These are phyloP conservation scores for Detonula confervacea DNA, from an alignment of 352 stramenopile genomes.

Conservation along the genomic window DNA sequence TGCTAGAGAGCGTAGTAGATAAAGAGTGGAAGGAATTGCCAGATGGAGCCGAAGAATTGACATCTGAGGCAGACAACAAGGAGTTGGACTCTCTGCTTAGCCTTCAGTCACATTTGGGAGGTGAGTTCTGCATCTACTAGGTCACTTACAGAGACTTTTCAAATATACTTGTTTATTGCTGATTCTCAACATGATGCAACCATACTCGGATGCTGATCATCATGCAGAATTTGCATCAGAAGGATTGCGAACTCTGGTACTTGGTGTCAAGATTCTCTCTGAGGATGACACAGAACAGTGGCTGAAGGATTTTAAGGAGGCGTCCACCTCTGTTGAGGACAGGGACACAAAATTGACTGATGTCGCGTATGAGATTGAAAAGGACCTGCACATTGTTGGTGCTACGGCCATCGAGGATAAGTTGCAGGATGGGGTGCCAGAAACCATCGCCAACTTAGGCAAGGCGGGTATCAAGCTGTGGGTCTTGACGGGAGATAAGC, in stretches of 20 bases:
- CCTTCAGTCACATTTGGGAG: constrained; percentile 80
- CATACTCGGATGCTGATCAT: neutral
- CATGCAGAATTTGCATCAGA: constrained; percentile 79
- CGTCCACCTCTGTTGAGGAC: constrained; percentile 79
- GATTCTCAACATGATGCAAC: too few species aligned
- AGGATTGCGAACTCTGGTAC: constrained; percentile 81
- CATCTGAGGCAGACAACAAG: constrained; percentile 54
- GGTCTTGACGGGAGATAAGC: constrained; percentile 99
- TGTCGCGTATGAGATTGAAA: constrained; percentile 83
- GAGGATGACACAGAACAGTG: constrained; percentile 73
- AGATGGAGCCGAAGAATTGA: constrained; percentile 34
- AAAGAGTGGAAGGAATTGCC: constrained; percentile 42
- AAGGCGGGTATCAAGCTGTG: constrained; percentile 98
- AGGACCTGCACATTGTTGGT: constrained; percentile 90
- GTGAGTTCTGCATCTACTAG: too few species aligned
- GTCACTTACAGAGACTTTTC: too few species aligned
- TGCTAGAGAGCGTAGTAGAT: constrained; percentile 41
- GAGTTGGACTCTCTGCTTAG: constrained; percentile 66
- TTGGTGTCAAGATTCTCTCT: constrained; percentile 79
- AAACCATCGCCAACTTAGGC: constrained; percentile 93
- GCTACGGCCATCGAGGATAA: constrained; percentile 97
- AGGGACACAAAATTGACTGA: constrained; percentile 72
- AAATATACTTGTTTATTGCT: too few species aligned
- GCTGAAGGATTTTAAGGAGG: constrained; percentile 69
- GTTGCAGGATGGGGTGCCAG: constrained; percentile 94